phyloP scores from a whole-genome alignment of 2,329 filamentous ascomycete genomes.

The Colletotrichum musicola region DNA sequence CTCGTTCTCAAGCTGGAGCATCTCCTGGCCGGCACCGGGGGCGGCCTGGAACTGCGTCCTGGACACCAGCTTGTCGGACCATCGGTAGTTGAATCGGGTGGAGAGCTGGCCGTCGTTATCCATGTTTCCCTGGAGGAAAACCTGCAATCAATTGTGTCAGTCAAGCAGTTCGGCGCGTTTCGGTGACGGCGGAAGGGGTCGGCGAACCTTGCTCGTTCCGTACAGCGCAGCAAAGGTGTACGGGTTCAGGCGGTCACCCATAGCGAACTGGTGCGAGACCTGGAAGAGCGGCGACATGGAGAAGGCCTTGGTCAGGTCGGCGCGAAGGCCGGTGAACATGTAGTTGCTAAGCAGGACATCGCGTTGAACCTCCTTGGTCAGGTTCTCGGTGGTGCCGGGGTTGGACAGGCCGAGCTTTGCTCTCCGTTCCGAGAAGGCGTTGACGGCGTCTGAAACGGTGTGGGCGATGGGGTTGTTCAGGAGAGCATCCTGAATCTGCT shows the following conservation, averaged over 20 bases:
- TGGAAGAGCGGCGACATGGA: conserved; percentile 95
- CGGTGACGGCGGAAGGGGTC: not conserved
- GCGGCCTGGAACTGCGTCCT: conserved; percentile 91
- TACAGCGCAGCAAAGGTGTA: conserved; percentile 96
- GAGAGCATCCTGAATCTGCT: conserved; percentile 70
- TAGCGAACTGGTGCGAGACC: conserved; percentile 95
- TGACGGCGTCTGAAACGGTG: conserved; percentile 81
- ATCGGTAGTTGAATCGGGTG: conserved; percentile 93
- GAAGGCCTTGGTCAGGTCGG: conserved; percentile 96
- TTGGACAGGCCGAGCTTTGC: conserved; percentile 90
- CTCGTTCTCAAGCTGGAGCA: conserved; percentile 95
- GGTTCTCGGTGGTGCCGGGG: conserved; percentile 90
- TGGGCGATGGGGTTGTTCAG: conserved; percentile 79
- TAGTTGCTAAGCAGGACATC: conserved; percentile 97
- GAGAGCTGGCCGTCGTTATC: conserved; percentile 92
- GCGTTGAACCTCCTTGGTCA: conserved; percentile 92
- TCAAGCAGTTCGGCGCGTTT: conserved; percentile 5
- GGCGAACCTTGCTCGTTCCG: conserved; percentile 87
- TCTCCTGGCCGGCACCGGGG: conserved; percentile 81
- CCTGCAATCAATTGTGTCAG: conserved; percentile 62
- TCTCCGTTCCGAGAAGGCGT: conserved; percentile 86
- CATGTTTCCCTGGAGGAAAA: conserved; percentile 95
- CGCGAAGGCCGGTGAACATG: conserved; percentile 95
- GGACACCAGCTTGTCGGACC: conserved; percentile 82
- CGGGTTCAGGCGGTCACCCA: conserved; percentile 92